Percentiles rank a stretch among this genome's conserved stretches.
Conservation (phyloP, 805 yeast species). For the Nakazawaea pomicola region DNA sequence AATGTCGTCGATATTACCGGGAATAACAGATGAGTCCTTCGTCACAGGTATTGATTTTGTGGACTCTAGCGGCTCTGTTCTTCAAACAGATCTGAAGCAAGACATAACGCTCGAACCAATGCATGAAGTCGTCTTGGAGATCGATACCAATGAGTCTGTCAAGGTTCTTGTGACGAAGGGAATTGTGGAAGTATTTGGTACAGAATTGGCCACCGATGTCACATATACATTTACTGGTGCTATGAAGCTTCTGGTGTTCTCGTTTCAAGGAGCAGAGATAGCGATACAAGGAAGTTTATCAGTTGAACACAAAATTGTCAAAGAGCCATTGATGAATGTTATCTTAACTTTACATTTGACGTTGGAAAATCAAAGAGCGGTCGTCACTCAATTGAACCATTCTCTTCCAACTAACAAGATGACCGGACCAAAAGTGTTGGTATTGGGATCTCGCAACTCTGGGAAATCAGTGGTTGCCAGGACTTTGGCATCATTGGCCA, state of each 20-base stretch:
- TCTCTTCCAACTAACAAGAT: slow-evolving; percentile 4
- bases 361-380: slow-evolving; percentile 49
- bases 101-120: slow-evolving; percentile 16
- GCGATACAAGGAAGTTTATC: slow-evolving; percentile 43
- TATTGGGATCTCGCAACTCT: slow-evolving; percentile 64
- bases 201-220: slow-evolving; percentile 75
- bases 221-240: slow-evolving; percentile 53
- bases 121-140: slow-evolving; percentile 77
- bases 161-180: slow-evolving; percentile 57
- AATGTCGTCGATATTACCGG: slow-evolving; percentile 8
- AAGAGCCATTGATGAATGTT: slow-evolving; percentile 62
- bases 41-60: slow-evolving; percentile 2
- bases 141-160: slow-evolving; percentile 45
- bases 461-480: slow-evolving; percentile 81
- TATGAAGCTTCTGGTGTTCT: slow-evolving; percentile 47
- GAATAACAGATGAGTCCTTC: slow-evolving; percentile 6
- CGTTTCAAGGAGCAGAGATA: slow-evolving; percentile 63
- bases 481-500: slow-evolving; percentile 69
- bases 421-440: slow-evolving; percentile 49
- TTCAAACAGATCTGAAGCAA: neutral
- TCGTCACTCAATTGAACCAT: slow-evolving; percentile 21
- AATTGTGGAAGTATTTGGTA: slow-evolving; percentile 86
- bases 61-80: neutral
- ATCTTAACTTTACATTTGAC: slow-evolving; percentile 72
- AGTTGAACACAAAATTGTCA: slow-evolving; percentile 56